Conservation (phyloP, 1,284 basidiomycete species). For the Ganoderma lingzhi region DNA sequence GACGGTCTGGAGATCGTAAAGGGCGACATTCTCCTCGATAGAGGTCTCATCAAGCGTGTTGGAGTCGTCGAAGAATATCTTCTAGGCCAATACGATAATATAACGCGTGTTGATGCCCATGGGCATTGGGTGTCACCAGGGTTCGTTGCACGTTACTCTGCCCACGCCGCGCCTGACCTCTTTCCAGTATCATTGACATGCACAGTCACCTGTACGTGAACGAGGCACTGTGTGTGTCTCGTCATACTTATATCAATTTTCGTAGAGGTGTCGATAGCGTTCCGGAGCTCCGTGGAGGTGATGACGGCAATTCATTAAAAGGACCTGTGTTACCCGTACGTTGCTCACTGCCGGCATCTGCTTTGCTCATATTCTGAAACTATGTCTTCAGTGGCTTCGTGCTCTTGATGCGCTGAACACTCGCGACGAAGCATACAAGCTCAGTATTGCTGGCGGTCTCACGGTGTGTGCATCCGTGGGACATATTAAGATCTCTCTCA, state of each 20-base stretch:
- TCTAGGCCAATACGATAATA: background rate
- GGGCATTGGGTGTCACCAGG: constrained; percentile 35
- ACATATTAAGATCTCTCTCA: background rate
- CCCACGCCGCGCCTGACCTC: background rate
- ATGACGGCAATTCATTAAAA: constrained; percentile 45
- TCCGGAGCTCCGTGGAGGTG: constrained; percentile 36
- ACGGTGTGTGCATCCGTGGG: constrained; percentile 36
- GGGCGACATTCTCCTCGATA: constrained; percentile 63
- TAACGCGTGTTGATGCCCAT: constrained; percentile 28
- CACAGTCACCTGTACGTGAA: constrained; percentile 27
- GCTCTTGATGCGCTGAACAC: constrained; percentile 55
- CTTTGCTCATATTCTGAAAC: background rate
- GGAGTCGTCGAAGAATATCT: constrained; percentile 47
- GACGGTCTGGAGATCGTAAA: constrained; percentile 59
- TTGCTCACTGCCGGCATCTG: background rate
- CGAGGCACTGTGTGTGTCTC: fast-evolving
- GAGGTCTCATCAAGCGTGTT: constrained; percentile 61
- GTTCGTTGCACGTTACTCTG: constrained; percentile 24
- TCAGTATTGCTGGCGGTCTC: constrained; percentile 55
- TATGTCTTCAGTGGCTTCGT: constrained; percentile 47
- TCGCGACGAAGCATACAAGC: constrained; percentile 46
- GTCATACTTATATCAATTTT: background rate
- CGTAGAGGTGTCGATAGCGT: constrained; percentile 25
- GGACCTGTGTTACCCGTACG: constrained; percentile 48
- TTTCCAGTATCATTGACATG: constrained; percentile 29